Percentiles rank a stretch among this genome's conserved stretches.
Conservation (phyloP, 2,329 filamentous ascomycete species). For the Fusarium musae region DNA sequence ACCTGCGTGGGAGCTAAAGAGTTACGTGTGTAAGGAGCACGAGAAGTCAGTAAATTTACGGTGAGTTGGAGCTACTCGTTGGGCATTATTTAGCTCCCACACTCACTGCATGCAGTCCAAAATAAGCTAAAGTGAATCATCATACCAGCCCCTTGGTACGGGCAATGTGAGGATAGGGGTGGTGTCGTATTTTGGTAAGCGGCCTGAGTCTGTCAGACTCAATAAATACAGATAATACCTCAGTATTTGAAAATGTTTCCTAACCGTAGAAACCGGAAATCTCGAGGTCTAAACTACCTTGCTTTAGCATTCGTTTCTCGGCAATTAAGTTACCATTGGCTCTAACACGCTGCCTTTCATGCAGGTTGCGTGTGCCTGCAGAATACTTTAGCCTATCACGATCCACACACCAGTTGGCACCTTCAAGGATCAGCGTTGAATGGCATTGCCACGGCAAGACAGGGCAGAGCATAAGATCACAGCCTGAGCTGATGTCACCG, state of each 20-base stretch:
- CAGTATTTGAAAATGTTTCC: not conserved
- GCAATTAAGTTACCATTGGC: not conserved
- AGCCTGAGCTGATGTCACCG: slow-evolving; percentile 25
- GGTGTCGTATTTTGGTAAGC: not conserved
- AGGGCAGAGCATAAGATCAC: slow-evolving; percentile 13
- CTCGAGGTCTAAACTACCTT: not conserved
- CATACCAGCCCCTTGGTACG: slow-evolving; percentile 30
- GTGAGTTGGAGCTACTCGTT: not conserved
- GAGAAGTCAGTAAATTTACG: not conserved
- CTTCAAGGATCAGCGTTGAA: slow-evolving; percentile 16
- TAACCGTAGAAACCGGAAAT: not conserved
- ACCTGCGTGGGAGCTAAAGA: not conserved
- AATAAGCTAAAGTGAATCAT: slow-evolving; percentile 26
- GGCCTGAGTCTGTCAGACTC: not conserved
- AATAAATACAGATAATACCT: not conserved
- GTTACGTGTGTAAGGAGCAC: not conserved
- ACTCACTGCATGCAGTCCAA: slow-evolving; percentile 26
- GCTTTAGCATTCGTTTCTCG: not conserved
- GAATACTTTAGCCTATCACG: slow-evolving; percentile 19
- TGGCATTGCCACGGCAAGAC: slow-evolving; percentile 5
- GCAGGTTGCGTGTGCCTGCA: slow-evolving; percentile 27
- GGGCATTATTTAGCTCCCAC: slow-evolving; percentile 9
- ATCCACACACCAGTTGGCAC: not conserved
- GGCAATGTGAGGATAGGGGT: slow-evolving; percentile 4
- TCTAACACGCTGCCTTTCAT: slow-evolving; percentile 4